A percentile compares a stretch with the other conserved stretches of the same genome.
phyloP scores from a whole-genome alignment of 179 eudicot genomes.

The Silene vulgaris region DNA sequence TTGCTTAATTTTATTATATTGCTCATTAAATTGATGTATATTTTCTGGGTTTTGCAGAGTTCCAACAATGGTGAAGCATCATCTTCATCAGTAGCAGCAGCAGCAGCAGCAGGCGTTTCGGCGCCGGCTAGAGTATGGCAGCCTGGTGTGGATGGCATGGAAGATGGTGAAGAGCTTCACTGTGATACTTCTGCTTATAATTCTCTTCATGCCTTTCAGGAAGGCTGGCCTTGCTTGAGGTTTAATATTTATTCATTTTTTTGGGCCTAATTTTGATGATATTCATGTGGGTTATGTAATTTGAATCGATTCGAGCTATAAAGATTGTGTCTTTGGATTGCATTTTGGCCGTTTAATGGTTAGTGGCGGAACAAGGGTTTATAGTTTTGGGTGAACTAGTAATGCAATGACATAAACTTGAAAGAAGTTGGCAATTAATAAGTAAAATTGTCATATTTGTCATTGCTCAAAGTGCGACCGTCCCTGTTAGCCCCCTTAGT shows the following conservation, averaged over 20 bases:
- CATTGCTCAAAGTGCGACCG: neutral
- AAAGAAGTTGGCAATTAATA: too few relatives aligned
- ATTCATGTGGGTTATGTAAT: neutral
- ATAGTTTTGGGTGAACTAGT: too few relatives aligned
- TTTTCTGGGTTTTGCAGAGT: conserved; percentile 30
- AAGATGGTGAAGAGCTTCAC: conserved; percentile 83
- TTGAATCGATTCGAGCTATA: neutral
- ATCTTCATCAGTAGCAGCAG: conserved; percentile 36
- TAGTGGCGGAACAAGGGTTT: neutral
- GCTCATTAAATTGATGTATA: neutral
- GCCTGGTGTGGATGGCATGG: conserved; percentile 78
- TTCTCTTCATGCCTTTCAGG: conserved; percentile 80
- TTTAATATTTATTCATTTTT: conserved; percentile 2
- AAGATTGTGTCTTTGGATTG: neutral
- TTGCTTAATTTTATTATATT: neutral
- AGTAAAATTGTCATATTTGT: neutral
- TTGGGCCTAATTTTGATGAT: neutral
- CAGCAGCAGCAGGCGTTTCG: conserved; percentile 20
- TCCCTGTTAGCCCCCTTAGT: neutral
- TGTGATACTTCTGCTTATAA: conserved; percentile 88
- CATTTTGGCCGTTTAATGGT: neutral
- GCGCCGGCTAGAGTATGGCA: conserved; percentile 73
- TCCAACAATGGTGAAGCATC: conserved; percentile 51
- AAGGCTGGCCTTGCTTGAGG: conserved; percentile 98
- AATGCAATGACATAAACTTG: too few relatives aligned